These are phyloP conservation scores for Acer negundo DNA, from an alignment of 345 rosid species.

Conservation along the genomic window DNA sequence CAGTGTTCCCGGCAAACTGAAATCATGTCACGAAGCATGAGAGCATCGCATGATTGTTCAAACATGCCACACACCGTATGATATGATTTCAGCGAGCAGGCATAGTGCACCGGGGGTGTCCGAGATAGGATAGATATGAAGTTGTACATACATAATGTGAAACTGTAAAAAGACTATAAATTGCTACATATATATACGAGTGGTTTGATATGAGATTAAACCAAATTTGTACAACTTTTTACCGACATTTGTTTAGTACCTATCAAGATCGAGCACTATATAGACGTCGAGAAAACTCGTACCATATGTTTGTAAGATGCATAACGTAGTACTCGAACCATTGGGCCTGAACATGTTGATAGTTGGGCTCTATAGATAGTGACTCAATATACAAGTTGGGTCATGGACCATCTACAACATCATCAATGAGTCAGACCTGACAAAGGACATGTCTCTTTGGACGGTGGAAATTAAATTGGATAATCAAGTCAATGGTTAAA, in stretches of 20 bases:
- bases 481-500: too few relatives aligned
- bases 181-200: too few relatives aligned
- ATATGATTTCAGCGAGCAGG: too few relatives aligned
- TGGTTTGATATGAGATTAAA: too few relatives aligned
- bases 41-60: neutral
- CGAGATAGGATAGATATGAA: neutral
- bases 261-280: too few relatives aligned
- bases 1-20: neutral
- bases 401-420: neutral
- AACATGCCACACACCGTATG: too few relatives aligned
- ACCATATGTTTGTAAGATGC: too few relatives aligned
- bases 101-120: too few relatives aligned
- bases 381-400: neutral
- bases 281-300: too few relatives aligned
- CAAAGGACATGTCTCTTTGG: neutral
- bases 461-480: neutral
- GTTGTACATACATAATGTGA: neutral
- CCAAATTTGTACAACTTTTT: too few relatives aligned
- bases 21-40: neutral
- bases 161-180: neutral
- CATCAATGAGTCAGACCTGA: neutral
- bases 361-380: neutral
- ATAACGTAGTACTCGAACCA: too few relatives aligned
- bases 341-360: neutral
- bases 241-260: too few relatives aligned